phyloP scores from a whole-genome alignment of 2,329 filamentous ascomycete species.

The Aspergillus udagawae region DNA sequence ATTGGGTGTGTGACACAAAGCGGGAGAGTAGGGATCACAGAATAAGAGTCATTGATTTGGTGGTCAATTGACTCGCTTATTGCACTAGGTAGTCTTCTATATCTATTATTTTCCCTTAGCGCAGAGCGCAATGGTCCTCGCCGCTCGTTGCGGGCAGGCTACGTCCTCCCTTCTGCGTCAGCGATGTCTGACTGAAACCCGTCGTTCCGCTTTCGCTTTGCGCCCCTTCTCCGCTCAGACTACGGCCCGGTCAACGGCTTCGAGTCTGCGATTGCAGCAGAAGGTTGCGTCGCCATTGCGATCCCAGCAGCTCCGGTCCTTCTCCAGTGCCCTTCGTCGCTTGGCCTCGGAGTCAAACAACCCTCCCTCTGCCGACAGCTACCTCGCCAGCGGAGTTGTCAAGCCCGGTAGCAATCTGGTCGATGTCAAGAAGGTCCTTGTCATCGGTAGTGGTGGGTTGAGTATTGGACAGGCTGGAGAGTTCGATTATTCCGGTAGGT shows the following conservation, averaged over 20 bases:
- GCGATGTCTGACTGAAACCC: constrained; percentile 38
- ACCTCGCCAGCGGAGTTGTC: constrained; percentile 82
- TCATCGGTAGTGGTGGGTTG: constrained; percentile 92
- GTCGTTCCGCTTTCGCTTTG: constrained; percentile 31
- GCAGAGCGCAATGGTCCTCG: constrained; percentile 43
- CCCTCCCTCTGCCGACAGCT: constrained; percentile 78
- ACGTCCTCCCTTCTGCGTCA: constrained; percentile 39
- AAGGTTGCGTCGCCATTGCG: constrained; percentile 35
- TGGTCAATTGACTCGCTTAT: constrained; percentile 15
- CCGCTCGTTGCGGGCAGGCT: constrained; percentile 43
- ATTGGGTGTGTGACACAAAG: constrained; percentile 20
- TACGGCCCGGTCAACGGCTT: constrained; percentile 27
- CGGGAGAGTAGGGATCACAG: constrained; percentile 17
- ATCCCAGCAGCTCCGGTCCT: constrained; percentile 41
- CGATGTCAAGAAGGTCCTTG: constrained; percentile 93
- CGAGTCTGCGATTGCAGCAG: constrained; percentile 34
- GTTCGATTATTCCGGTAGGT: constrained; percentile 95
- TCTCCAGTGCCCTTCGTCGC: constrained; percentile 38
- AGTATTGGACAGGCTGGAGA: constrained; percentile 97
- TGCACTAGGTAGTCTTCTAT: neutral
- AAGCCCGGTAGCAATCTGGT: constrained; percentile 71
- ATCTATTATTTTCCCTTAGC: constrained; percentile 12
- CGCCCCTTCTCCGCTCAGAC: constrained; percentile 38
- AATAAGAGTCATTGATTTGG: constrained; percentile 4
- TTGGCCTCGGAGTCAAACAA: constrained; percentile 53